These are phyloP conservation scores for Pontederia paniculata DNA, from an alignment of 176 grass and related monocot genomes.

Conservation along the genomic window DNA sequence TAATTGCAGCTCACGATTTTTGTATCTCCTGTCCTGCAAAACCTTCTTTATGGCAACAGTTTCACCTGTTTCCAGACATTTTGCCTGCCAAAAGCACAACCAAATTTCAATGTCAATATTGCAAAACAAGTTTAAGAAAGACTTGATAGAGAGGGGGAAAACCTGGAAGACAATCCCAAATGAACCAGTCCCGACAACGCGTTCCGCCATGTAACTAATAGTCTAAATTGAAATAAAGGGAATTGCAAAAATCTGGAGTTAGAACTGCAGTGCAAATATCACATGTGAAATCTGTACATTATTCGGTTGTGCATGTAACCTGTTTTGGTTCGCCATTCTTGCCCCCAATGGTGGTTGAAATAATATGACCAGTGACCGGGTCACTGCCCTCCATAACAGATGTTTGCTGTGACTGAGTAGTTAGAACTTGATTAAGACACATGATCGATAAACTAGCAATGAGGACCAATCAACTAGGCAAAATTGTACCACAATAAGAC, in stretches of 20 bases:
- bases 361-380: slow-evolving; percentile 77
- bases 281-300: neutral
- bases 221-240: slow-evolving; percentile 27
- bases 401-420: slow-evolving; percentile 18
- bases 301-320: slow-evolving; percentile 24
- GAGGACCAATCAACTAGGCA: neutral
- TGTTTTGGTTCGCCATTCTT: slow-evolving; percentile 97
- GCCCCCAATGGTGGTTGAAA: slow-evolving; percentile 94
- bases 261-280: neutral
- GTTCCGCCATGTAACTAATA: slow-evolving; percentile 75
- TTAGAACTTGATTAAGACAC: neutral
- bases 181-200: slow-evolving; percentile 61
- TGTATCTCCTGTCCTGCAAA: slow-evolving; percentile 20
- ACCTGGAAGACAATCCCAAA: slow-evolving; percentile 84
- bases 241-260: neutral
- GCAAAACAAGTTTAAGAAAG: neutral
- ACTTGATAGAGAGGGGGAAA: neutral
- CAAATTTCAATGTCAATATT: neutral
- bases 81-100: slow-evolving; percentile 6
- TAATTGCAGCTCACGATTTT: slow-evolving; percentile 15
- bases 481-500: neutral
- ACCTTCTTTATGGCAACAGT: slow-evolving; percentile 21
- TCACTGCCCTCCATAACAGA: slow-evolving; percentile 41
- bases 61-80: slow-evolving; percentile 20
- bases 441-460: neutral